Base-by-base conservation (phyloP, 1,284 basidiomycete genomes). In the Retiboletus flavoniger region DNA sequence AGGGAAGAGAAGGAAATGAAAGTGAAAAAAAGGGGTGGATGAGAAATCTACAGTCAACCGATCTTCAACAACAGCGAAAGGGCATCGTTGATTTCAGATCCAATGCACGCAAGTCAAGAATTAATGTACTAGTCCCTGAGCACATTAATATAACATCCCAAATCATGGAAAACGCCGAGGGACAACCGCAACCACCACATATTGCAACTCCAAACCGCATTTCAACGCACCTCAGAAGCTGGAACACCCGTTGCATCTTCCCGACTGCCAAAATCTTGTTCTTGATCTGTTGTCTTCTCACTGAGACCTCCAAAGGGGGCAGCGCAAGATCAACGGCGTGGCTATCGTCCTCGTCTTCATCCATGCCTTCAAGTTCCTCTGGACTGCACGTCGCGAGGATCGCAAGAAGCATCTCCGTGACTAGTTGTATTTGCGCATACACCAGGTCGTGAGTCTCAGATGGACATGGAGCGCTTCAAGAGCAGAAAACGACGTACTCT, bases 381-480 rank as follows among this genome's bases (percentile, higher is more conserved):
- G 93, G 88, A 59, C 90, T 92, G 75, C 96, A 99, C 57, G 94
- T 90, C 66, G 91, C 90, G 44, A 99, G 79, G 60, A 99, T 92
- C 11, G 95, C 93, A 49, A 99, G 87, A 34, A 99, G 78, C 96
- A 98, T 98, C 69, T 99, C 96, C 54, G 93, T 91, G 66, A 97
- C 93, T 95, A 38, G 26, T 36, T 1, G 19, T 4, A n/a, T 54
- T 5, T 17, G 16, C 7, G 9, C 9, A 36, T 14, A 39, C 4
- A 43, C 11, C 36, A 29, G 7, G 16, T 43, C 34, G n/a, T 48
- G 6, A 50, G 41, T 31, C 14, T 11, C 26, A 17, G 0, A 13
- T 8, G 21, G 9, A 26, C 14, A 14, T 16, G 10, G 5, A 34
- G 17, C 31, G 10, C 4, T 21, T 26, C 39, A 40, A 32, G 8